These are phyloP conservation scores for Ogataea nitratoaversa DNA, from an alignment of 805 yeast species.

Conservation along the genomic window DNA sequence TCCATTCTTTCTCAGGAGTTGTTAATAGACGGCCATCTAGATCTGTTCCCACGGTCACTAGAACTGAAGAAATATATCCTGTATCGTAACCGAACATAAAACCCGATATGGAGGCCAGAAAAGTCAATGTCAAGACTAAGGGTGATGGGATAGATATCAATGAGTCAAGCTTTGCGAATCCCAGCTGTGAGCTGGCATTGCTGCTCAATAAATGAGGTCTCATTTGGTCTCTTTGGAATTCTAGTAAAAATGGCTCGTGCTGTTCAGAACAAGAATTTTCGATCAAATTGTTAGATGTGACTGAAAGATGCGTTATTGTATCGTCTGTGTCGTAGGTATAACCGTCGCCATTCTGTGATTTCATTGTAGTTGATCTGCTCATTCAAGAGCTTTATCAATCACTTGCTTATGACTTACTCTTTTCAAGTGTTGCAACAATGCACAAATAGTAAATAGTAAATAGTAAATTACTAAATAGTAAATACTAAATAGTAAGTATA, in stretches of 20 bases:
- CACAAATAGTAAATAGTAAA: too few relatives aligned
- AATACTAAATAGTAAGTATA: too few relatives aligned
- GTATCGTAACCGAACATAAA: constrained; percentile 62
- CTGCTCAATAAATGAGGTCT: too few relatives aligned
- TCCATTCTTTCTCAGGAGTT: constrained; percentile 44
- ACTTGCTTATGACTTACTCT: too few relatives aligned
- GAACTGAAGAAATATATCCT: constrained; percentile 54
- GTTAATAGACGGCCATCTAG: constrained; percentile 33
- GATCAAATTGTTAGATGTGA: not conserved
- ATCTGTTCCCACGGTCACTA: constrained; percentile 49
- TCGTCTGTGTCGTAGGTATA: not conserved
- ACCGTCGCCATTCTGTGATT: too few relatives aligned
- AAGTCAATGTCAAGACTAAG: constrained; percentile 41
- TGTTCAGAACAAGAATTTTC: not conserved
- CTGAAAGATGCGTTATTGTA: not conserved
- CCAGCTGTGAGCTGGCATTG: too few relatives aligned
- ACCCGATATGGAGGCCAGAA: constrained; percentile 51
- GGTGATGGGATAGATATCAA: constrained; percentile 29
- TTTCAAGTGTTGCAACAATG: too few relatives aligned
- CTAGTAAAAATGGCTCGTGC: not conserved
- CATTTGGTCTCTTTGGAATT: not conserved
- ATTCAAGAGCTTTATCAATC: too few relatives aligned
- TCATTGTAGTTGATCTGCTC: too few relatives aligned
- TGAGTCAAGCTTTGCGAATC: not conserved
- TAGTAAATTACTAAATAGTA: too few relatives aligned